Percentiles rank a stretch among this genome's conserved stretches.
Conservation (phyloP, 2,329 filamentous ascomycete genomes). For the Diaporthe caulivora region DNA sequence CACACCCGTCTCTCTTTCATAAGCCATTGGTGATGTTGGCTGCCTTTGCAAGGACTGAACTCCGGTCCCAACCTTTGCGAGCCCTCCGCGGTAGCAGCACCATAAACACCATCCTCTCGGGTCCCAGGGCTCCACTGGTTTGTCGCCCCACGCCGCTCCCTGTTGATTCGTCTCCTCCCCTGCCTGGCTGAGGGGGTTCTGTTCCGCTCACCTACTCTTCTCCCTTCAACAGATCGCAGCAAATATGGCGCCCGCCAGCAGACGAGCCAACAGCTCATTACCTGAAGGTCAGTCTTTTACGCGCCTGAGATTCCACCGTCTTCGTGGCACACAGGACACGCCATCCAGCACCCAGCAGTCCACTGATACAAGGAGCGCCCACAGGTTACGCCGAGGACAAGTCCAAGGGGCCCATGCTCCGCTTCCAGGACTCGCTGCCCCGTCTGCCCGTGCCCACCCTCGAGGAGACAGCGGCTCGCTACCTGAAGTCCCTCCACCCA, state of each 20-base stretch:
- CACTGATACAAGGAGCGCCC: slow-evolving; percentile 35
- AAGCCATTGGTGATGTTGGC: slow-evolving; percentile 51
- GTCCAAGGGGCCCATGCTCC: slow-evolving; percentile 83
- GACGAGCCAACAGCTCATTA: slow-evolving; percentile 70
- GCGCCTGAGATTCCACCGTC: neutral
- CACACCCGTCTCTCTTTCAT: neutral
- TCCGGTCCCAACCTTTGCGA: slow-evolving; percentile 45
- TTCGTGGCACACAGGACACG: neutral
- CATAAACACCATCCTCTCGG: slow-evolving; percentile 44
- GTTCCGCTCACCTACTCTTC: slow-evolving; percentile 6
- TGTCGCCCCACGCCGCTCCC: slow-evolving; percentile 36
- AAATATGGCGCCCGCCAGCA: slow-evolving; percentile 66
- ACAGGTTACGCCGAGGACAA: slow-evolving; percentile 84
- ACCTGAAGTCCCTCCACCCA: slow-evolving; percentile 83
- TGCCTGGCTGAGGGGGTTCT: neutral
- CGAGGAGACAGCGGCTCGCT: slow-evolving; percentile 83
- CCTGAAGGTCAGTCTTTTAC: slow-evolving; percentile 58
- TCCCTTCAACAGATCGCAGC: slow-evolving; percentile 45
- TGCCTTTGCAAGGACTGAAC: slow-evolving; percentile 51
- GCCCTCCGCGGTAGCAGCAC: slow-evolving; percentile 30
- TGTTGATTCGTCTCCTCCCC: slow-evolving; percentile 26
- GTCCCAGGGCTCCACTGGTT: slow-evolving; percentile 43
- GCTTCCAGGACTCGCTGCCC: slow-evolving; percentile 88
- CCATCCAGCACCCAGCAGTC: slow-evolving; percentile 19
- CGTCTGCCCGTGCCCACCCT: slow-evolving; percentile 83